A percentile compares a stretch with the other conserved stretches of the same genome.
phyloP scores from a whole-genome alignment of 2,329 filamentous ascomycete species.

The Ilyonectria destructans region DNA sequence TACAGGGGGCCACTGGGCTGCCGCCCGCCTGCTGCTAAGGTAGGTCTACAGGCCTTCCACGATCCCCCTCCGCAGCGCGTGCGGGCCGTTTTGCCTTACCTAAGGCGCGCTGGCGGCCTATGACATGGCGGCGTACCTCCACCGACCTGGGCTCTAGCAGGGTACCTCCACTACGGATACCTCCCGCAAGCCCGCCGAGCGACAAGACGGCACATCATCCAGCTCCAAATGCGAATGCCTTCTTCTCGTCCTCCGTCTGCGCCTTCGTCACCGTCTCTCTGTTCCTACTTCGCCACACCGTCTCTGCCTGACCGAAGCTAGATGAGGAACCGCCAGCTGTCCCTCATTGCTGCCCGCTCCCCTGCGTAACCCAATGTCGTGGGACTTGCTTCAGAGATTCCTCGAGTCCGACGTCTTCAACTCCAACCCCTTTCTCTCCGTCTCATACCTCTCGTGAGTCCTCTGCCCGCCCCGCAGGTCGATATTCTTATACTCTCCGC shows the following conservation, averaged over 20 bases:
- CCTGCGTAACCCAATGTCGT: conserved; percentile 74
- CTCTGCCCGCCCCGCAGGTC: conserved; percentile 18
- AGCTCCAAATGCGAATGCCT: conserved; percentile 30
- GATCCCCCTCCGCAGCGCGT: conserved; percentile 10
- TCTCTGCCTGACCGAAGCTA: conserved; percentile 50
- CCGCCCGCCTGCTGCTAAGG: background rate
- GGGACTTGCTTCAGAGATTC: conserved; percentile 91
- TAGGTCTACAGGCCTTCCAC: conserved; percentile 1
- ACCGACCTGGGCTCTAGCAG: conserved; percentile 17
- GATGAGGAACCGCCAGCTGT: conserved; percentile 57
- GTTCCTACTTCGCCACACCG: conserved; percentile 27
- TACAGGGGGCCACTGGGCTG: conserved; percentile 7
- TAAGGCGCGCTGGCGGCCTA: conserved; percentile 26
- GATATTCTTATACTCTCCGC: background rate
- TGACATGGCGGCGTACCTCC: conserved; percentile 26
- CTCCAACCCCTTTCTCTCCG: conserved; percentile 89
- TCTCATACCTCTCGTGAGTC: conserved; percentile 89
- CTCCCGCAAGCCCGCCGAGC: conserved; percentile 28
- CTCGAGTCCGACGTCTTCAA: conserved; percentile 96
- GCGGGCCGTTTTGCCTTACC: conserved; percentile 28
- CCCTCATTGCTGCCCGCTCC: conserved; percentile 50
- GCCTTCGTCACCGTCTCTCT: conserved; percentile 1
- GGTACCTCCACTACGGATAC: conserved; percentile 32
- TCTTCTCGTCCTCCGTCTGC: conserved; percentile 15
- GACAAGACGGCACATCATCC: conserved; percentile 23